phyloP scores from a whole-genome alignment of 306 rosid species.

The Myrica gale region DNA sequence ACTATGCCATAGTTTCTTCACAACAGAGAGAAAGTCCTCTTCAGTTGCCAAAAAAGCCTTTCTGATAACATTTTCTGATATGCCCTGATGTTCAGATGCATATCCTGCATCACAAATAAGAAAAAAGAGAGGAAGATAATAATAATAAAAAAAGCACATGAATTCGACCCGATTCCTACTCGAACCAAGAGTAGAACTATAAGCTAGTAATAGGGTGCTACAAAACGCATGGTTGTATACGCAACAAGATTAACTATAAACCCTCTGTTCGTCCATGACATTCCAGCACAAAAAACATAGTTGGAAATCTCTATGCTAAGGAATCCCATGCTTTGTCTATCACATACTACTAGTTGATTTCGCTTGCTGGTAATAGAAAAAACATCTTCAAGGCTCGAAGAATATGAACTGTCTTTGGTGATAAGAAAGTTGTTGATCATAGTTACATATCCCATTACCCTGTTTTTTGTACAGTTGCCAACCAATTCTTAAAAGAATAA shows the following conservation, averaged over 20 bases:
- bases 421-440: neutral
- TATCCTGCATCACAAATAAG: slow-evolving; percentile 44
- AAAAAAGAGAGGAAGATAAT: neutral
- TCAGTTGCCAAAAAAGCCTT: slow-evolving; percentile 74
- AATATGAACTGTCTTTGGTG: neutral
- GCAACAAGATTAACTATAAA: neutral
- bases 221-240: neutral
- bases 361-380: neutral
- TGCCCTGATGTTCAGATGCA: slow-evolving; percentile 50
- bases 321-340: neutral
- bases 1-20: slow-evolving; percentile 62
- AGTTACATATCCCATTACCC: neutral
- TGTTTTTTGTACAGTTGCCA: slow-evolving; percentile 1
- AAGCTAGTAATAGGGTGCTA: neutral
- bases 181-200: neutral
- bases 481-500: neutral
- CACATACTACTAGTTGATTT: neutral
- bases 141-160: neutral
- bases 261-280: neutral
- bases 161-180: neutral
- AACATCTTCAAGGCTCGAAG: neutral
- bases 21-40: slow-evolving; percentile 62
- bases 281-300: neutral
- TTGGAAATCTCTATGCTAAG: neutral
- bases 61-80: slow-evolving; percentile 59